Base-by-base conservation (phyloP, 2,329 filamentous ascomycete genomes). In the Neonectria neomacrospora region DNA sequence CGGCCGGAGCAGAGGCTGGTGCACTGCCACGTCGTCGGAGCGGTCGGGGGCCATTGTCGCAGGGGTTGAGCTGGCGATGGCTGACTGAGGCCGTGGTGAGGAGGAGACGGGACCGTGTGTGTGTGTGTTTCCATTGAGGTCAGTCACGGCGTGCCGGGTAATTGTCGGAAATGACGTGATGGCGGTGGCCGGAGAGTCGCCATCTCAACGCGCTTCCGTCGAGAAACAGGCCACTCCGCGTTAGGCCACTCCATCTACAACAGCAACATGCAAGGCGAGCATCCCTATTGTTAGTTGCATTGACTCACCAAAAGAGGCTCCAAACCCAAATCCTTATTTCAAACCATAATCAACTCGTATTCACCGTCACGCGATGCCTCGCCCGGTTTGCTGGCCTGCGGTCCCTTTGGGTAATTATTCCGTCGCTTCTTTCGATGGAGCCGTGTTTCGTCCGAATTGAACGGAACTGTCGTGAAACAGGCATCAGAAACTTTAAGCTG, bases 91-190 rank as follows among this genome's bases (percentile, higher is more conserved):
- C 26, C 3, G 5, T 28, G 53, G 39, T 20, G 39, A 53, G 20
- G 39, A 16, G 28, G 11, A 39, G 54, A 30, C 42, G 16, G 11
- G 26, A 23, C 22, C 32, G 30, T 52, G 26, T 34, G 54, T n/a
- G n/a, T n/a, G n/a, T n/a, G n/a, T n/a, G n/a, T n/a, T 42, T 39
- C 28, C 53, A 14, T 20, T 3, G 20, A n/a, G 39, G 47, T 52
- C 32, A 48, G 47, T 57, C 28, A 65, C 61, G 65, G 61, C 42
- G 3, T 9, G n/a, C 1, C 70, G 70, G 70, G 12, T 72, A 71
- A 72, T 65, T 9, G 5, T 70, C 70, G 70, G 70, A 10, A 32
- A 62, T 60, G 65, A 56, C 61, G 56, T 39, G 53, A 66, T 56
- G 48, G 26, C n/a, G n/a, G n/a, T n/a, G n/a, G n/a, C n/a, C n/a